Percentiles rank a stretch among this genome's conserved stretches.
Evolutionary conservation across 306 rosid genomes (phyloP).

Genomic region (Trifolium dubium): DNA sequence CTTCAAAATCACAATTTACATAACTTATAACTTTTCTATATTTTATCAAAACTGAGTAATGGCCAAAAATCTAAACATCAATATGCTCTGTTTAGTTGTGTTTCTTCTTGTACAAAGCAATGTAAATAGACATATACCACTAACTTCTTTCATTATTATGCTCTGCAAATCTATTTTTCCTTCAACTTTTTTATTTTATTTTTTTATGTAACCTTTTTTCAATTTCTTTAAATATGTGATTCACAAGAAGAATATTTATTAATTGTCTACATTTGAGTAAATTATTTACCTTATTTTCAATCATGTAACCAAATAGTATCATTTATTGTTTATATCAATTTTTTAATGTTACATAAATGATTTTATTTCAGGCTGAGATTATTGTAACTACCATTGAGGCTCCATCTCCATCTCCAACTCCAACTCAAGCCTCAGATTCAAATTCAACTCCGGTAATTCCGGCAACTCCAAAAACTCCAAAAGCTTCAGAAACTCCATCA

Average conservation of each 20-base stretch:
- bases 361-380: constrained; percentile 35
- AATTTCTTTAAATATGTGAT: too few relatives aligned
- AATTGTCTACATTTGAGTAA: too few relatives aligned
- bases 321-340: neutral
- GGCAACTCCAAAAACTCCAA: neutral
- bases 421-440: neutral
- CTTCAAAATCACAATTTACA: constrained; percentile 14
- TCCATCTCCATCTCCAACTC: constrained; percentile 38
- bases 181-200: neutral
- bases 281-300: constrained; percentile 1
- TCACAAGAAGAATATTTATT: neutral
- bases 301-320: neutral
- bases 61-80: constrained; percentile 31
- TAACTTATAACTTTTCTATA: neutral
- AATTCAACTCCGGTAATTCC: neutral
- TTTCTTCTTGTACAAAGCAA: constrained; percentile 46
- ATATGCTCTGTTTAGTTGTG: constrained; percentile 20
- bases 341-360: neutral
- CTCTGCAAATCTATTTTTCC: neutral
- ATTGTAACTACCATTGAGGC: constrained; percentile 38
- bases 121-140: constrained; percentile 45
- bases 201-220: too few relatives aligned
- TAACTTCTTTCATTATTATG: neutral
- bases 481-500: neutral
- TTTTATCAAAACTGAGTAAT: constrained; percentile 39